These are phyloP conservation scores for Suhomyces faveliae DNA, from an alignment of 805 yeast species.

Conservation along the genomic window DNA sequence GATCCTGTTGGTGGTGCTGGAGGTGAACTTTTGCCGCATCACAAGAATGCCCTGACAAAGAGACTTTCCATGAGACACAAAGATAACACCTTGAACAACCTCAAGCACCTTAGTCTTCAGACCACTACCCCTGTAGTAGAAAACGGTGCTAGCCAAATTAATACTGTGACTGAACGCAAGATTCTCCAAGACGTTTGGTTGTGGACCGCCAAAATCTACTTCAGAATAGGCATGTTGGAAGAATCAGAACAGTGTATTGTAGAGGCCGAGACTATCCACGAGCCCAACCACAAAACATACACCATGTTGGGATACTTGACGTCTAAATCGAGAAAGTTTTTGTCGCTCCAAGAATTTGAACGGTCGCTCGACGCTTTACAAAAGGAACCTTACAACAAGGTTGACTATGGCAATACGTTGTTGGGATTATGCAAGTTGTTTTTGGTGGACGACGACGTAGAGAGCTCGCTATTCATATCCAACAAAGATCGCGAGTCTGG, in stretches of 20 bases:
- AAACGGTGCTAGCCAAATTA: neutral
- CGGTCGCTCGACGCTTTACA: conserved; percentile 48
- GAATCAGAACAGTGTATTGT: conserved; percentile 72
- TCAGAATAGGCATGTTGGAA: conserved; percentile 48
- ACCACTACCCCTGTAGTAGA: neutral
- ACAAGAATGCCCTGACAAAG: neutral
- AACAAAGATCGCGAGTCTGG: conserved; percentile 60
- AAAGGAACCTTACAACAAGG: conserved; percentile 21
- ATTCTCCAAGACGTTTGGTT: conserved; percentile 69
- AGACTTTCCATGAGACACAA: neutral
- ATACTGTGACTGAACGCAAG: conserved; percentile 30
- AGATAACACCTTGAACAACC: neutral
- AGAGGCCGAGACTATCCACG: conserved; percentile 59
- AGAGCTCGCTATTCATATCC: conserved; percentile 47
- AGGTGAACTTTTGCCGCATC: neutral
- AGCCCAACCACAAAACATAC: conserved; percentile 48
- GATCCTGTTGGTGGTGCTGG: conserved; percentile 23
- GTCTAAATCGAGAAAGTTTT: conserved; percentile 39
- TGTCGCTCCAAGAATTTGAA: conserved; percentile 66
- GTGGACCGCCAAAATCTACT: conserved; percentile 65
- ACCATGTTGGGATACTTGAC: conserved; percentile 50
- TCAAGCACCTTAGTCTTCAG: neutral
- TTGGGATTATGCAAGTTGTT: conserved; percentile 55
- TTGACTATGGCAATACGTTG: conserved; percentile 49
- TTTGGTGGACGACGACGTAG: conserved; percentile 37